Conservation (phyloP, 78 protist species). For the Dictyostelium purpureum region DNA sequence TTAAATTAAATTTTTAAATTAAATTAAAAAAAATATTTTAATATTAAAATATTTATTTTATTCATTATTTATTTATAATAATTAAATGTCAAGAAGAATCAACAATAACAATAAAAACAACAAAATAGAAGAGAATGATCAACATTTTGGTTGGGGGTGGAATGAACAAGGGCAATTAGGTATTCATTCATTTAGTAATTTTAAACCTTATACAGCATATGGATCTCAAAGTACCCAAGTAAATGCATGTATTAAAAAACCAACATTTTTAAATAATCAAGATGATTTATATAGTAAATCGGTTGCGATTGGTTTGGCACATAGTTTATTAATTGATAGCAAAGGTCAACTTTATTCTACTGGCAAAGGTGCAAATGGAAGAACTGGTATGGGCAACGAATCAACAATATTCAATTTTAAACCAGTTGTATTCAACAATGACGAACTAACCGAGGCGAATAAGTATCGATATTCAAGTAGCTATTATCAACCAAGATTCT, state of each 20-base stretch:
- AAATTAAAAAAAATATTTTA: too few relatives aligned
- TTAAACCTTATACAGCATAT: neutral
- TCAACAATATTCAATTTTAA: neutral
- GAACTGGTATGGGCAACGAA: constrained; percentile 7
- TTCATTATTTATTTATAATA: too few relatives aligned
- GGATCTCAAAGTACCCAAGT: too few relatives aligned
- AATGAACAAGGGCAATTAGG: constrained; percentile 35
- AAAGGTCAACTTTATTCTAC: constrained; percentile 8
- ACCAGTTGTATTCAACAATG: neutral
- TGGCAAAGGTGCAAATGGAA: constrained; percentile 42
- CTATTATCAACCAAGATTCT: neutral
- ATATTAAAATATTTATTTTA: too few relatives aligned
- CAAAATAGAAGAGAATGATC: neutral
- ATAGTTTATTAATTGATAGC: neutral
- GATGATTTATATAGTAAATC: neutral
- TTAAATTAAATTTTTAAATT: too few relatives aligned
- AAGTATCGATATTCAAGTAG: neutral
- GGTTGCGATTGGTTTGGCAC: constrained; percentile 40
- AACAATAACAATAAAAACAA: neutral
- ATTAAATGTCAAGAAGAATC: neutral
- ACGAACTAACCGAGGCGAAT: too few relatives aligned
- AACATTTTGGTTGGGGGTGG: constrained; percentile 69
- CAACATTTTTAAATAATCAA: neutral
- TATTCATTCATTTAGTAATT: neutral
- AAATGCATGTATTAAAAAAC: neutral